These are phyloP conservation scores for Saccharomycopsis fermentans DNA, from an alignment of 805 yeast species.

Conservation along the genomic window DNA sequence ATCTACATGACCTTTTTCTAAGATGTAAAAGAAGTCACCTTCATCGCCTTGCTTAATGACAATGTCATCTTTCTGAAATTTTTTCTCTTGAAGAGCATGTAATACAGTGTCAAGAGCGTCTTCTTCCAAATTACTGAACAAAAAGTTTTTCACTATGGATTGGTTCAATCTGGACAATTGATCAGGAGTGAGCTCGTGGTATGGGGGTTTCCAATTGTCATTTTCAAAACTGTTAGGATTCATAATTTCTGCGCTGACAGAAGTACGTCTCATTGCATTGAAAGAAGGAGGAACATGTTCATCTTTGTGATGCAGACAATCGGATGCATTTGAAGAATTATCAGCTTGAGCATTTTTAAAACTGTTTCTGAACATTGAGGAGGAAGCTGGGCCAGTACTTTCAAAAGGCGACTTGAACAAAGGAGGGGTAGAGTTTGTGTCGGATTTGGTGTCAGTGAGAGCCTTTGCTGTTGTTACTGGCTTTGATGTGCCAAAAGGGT, in stretches of 20 bases:
- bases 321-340: not conserved
- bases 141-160: constrained; percentile 69
- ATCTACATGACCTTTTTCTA: constrained; percentile 78
- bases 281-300: constrained; percentile 43
- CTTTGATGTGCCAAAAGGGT: not conserved
- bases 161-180: constrained; percentile 61
- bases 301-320: not conserved
- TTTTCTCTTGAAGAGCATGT: constrained; percentile 71
- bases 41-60: constrained; percentile 88
- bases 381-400: constrained; percentile 53
- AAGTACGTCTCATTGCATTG: constrained; percentile 76
- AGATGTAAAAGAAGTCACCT: constrained; percentile 84
- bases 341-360: not conserved
- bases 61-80: constrained; percentile 45
- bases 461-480: not conserved
- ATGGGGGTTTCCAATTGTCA: constrained; percentile 67
- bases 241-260: constrained; percentile 82
- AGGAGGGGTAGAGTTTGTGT: constrained; percentile 28
- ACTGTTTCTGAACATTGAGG: constrained; percentile 18
- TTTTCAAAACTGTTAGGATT: constrained; percentile 61
- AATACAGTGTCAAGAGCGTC: constrained; percentile 70
- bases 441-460: not conserved
- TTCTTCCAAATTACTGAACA: constrained; percentile 70
- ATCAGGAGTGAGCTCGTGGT: constrained; percentile 46
- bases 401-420: constrained; percentile 53